These are phyloP conservation scores for Leishmania martiniquensis DNA, from an alignment of 208 protist genomes.

Conservation along the genomic window DNA sequence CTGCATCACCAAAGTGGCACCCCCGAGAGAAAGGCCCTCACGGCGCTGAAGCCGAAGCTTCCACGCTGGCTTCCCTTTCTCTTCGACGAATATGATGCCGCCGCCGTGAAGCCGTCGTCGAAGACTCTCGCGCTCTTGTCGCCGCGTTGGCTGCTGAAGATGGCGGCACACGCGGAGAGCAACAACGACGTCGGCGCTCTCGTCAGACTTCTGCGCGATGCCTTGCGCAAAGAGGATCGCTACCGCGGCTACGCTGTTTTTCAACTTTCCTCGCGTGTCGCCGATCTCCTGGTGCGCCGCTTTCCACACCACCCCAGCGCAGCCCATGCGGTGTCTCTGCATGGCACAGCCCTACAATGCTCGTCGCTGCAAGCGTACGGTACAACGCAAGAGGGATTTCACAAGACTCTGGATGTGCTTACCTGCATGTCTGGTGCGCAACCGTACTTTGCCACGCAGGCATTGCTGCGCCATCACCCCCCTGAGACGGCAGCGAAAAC, in stretches of 20 bases:
- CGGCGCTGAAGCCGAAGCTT: conserved; percentile 3
- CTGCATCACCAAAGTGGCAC: conserved; percentile 2
- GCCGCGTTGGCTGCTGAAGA: conserved; percentile 16
- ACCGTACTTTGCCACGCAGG: conserved; percentile 53
- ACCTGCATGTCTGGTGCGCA: conserved; percentile 50
- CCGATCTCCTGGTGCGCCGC: conserved; percentile 11
- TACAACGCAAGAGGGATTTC: conserved; percentile 23
- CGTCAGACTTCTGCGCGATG: conserved; percentile 20
- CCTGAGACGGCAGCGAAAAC: conserved; percentile 20
- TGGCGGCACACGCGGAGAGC: conserved; percentile 7
- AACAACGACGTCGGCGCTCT: conserved; percentile 5
- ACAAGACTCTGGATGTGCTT: conserved; percentile 38
- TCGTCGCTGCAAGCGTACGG: conserved; percentile 30
- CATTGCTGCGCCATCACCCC: conserved; percentile 44
- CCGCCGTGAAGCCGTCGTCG: not conserved
- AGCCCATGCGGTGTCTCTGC: conserved; percentile 8
- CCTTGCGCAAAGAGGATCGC: conserved; percentile 2
- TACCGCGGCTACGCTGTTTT: conserved; percentile 14
- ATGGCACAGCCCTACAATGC: conserved; percentile 25
- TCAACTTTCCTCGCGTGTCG: conserved; percentile 27
- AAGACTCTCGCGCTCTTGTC: conserved; percentile 8
- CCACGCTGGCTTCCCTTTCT: conserved; percentile 25
- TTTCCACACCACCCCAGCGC: conserved; percentile 19
- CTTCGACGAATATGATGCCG: conserved; percentile 12
- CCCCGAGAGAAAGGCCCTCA: not conserved